Conservation (phyloP, 495 filamentous ascomycete genomes). For the Xylaria nigripes region DNA sequence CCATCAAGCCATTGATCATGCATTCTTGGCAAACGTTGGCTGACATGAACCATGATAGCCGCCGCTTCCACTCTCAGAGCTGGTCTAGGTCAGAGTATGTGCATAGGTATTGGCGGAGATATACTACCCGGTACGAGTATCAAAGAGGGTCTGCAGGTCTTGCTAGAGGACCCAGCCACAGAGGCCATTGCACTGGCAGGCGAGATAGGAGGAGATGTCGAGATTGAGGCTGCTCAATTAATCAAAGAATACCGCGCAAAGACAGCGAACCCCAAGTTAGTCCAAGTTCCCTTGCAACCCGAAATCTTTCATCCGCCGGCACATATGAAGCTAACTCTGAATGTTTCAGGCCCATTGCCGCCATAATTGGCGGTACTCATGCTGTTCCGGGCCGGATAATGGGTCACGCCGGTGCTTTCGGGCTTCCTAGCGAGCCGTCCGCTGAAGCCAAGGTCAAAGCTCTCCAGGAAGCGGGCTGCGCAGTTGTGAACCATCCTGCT, state of each 20-base stretch:
- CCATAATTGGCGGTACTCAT: constrained; percentile 61
- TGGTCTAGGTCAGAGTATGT: constrained; percentile 77
- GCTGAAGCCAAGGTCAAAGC: constrained; percentile 57
- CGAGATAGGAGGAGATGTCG: constrained; percentile 76
- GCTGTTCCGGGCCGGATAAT: constrained; percentile 64
- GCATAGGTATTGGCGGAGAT: constrained; percentile 85
- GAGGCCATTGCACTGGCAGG: constrained; percentile 77
- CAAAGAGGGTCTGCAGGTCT: constrained; percentile 63
- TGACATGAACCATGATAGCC: constrained; percentile 28
- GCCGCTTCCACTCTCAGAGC: constrained; percentile 75
- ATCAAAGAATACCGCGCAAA: constrained; percentile 59
- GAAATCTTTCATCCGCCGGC: too few species aligned
- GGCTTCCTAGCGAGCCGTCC: constrained; percentile 56
- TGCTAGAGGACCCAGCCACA: constrained; percentile 68
- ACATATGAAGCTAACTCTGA: not conserved
- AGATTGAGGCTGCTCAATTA: constrained; percentile 76
- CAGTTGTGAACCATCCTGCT: constrained; percentile 72
- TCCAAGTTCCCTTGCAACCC: not conserved
- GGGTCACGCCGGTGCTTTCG: constrained; percentile 84
- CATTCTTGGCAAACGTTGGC: not conserved
- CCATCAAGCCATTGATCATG: not conserved
- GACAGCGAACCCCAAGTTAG: constrained; percentile 58
- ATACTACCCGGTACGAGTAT: constrained; percentile 75
- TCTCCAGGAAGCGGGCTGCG: constrained; percentile 61
- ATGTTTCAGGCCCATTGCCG: constrained; percentile 62